Conservation (phyloP, 2,329 filamentous ascomycete genomes). For the Colletotrichum sp. region DNA sequence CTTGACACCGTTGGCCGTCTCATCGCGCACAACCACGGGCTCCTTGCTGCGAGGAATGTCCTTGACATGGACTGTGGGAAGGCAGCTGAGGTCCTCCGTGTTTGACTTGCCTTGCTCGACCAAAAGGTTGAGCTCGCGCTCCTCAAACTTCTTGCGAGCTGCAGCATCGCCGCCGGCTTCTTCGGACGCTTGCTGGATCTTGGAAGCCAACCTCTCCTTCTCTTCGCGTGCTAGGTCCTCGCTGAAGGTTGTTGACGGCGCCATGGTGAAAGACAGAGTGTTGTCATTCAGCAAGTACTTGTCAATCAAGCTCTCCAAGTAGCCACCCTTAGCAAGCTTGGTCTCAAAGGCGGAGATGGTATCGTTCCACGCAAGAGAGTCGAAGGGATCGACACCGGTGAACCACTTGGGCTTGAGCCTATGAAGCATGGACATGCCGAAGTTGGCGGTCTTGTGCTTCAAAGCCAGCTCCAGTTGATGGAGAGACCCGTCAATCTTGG, state of each 20-base stretch:
- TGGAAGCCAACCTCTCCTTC: slow-evolving; percentile 71
- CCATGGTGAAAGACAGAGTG: slow-evolving; percentile 92
- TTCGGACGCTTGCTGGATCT: slow-evolving; percentile 73
- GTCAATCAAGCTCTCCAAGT: slow-evolving; percentile 83
- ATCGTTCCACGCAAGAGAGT: slow-evolving; percentile 90
- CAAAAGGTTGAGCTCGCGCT: slow-evolving; percentile 80
- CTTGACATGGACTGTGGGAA: slow-evolving; percentile 86
- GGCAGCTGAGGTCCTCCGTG: slow-evolving; percentile 82
- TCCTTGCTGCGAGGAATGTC: slow-evolving; percentile 87
- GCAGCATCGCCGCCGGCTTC: slow-evolving; percentile 73
- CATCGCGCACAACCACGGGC: slow-evolving; percentile 62
- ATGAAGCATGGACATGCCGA: slow-evolving; percentile 90
- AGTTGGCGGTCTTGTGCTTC: slow-evolving; percentile 96
- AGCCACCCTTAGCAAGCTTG: slow-evolving; percentile 75
- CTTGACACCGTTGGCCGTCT: slow-evolving; percentile 67
- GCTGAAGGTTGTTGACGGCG: slow-evolving; percentile 77
- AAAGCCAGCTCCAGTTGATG: slow-evolving; percentile 92
- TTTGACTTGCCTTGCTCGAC: slow-evolving; percentile 84
- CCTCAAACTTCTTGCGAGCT: slow-evolving; percentile 73
- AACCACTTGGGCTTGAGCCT: slow-evolving; percentile 93
- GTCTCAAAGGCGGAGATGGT: slow-evolving; percentile 83
- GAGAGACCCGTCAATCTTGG: slow-evolving; percentile 91
- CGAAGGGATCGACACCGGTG: slow-evolving; percentile 90
- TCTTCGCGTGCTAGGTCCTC: slow-evolving; percentile 80
- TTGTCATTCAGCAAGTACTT: slow-evolving; percentile 91